These are phyloP conservation scores for Rubroshorea leprosula DNA, from an alignment of 345 rosid species.

Conservation along the genomic window DNA sequence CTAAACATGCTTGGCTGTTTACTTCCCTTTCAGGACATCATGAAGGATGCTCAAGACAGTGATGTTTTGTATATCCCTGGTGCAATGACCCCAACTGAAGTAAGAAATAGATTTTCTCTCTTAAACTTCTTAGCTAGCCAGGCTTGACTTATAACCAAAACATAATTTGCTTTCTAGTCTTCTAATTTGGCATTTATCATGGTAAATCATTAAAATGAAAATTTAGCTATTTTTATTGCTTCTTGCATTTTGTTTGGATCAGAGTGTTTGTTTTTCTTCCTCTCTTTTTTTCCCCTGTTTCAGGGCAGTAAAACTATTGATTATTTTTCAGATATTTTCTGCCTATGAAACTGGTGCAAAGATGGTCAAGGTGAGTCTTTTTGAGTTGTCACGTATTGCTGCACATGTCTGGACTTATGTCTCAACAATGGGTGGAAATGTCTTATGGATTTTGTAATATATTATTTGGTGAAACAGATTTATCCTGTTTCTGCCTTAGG, in stretches of 20 bases:
- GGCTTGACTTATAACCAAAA: background rate
- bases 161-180: too few species aligned
- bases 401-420: too few species aligned
- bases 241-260: background rate
- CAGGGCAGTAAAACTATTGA: background rate
- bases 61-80: slow-evolving; percentile 53
- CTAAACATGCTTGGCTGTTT: slow-evolving; percentile 14
- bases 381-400: background rate
- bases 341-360: slow-evolving; percentile 50
- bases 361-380: slow-evolving; percentile 44
- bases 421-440: background rate
- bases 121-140: background rate
- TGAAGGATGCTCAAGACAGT: slow-evolving; percentile 25
- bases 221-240: background rate
- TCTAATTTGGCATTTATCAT: background rate
- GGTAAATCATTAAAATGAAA: background rate
- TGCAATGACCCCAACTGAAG: slow-evolving; percentile 66
- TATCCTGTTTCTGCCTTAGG: slow-evolving; percentile 60
- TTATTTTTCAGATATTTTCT: slow-evolving; percentile 39
- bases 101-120: slow-evolving; percentile 19
- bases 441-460: slow-evolving; percentile 1
- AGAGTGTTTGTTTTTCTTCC: background rate
- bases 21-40: slow-evolving; percentile 29
- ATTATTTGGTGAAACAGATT: slow-evolving; percentile 31
- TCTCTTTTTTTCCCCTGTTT: background rate